phyloP scores from a whole-genome alignment of 306 rosid genomes.

The Lathyrus aphaca region DNA sequence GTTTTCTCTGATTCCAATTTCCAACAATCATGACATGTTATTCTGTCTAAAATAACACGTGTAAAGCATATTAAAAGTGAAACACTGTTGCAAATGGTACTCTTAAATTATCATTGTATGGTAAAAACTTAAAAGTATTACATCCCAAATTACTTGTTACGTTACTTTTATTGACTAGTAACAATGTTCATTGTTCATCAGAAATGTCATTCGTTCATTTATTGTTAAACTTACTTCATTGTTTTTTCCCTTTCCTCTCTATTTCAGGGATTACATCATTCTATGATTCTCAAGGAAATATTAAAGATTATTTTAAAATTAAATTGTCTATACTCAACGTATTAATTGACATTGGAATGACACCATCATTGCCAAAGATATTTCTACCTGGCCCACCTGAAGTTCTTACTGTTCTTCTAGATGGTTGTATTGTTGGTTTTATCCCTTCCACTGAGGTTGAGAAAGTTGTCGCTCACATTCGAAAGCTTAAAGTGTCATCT shows the following conservation, averaged over 20 bases:
- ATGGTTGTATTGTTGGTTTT: conserved; percentile 81
- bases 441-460: conserved; percentile 72
- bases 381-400: conserved; percentile 77
- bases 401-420: conserved; percentile 72
- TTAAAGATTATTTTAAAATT: conserved; percentile 63
- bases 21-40: background rate
- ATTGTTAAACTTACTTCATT: conserved; percentile 8
- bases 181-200: conserved; percentile 9
- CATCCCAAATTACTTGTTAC: background rate
- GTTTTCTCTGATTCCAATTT: background rate
- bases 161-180: background rate
- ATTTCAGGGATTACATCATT: conserved; percentile 78
- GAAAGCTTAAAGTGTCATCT: conserved; percentile 71
- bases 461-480: conserved; percentile 77
- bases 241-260: conserved; percentile 19
- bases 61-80: background rate
- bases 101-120: background rate
- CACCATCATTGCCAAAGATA: conserved; percentile 62
- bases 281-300: conserved; percentile 73
- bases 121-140: background rate
- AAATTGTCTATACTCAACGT: conserved; percentile 54
- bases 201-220: background rate
- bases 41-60: background rate
- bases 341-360: conserved; percentile 72
- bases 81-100: background rate